Evolutionary conservation across 2,329 filamentous ascomycete species (phyloP).

Genomic region (Hymenoscyphus fraxineus): DNA sequence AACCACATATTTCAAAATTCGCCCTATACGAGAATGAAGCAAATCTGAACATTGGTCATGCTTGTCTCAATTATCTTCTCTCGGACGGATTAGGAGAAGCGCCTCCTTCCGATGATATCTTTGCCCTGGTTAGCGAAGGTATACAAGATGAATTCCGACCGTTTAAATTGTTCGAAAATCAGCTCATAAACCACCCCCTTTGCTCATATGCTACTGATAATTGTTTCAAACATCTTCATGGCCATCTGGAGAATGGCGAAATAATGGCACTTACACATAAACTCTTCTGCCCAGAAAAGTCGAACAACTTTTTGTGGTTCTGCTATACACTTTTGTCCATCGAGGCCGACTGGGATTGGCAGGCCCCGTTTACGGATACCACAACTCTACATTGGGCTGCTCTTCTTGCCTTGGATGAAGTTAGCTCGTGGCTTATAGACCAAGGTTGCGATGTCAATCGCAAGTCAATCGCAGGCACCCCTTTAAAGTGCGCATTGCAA

Average conservation of each 20-base stretch:
- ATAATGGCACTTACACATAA: background rate
- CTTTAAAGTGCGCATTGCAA: background rate
- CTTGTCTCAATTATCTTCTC: background rate
- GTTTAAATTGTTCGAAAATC: background rate
- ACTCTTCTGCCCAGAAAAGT: background rate
- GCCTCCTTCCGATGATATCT: background rate
- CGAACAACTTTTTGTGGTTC: background rate
- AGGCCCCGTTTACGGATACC: background rate
- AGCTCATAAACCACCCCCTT: background rate
- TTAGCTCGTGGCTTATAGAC: background rate
- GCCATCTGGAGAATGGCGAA: background rate
- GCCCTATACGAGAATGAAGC: background rate
- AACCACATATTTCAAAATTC: background rate
- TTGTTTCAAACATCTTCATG: background rate
- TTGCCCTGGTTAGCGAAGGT: background rate
- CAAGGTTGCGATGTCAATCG: background rate
- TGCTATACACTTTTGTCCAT: background rate
- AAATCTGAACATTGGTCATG: background rate
- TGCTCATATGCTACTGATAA: background rate
- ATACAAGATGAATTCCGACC: background rate
- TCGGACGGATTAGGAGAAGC: background rate
- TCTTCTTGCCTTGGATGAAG: background rate
- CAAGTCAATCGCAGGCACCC: background rate
- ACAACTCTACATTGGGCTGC: background rate
- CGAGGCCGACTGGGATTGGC: background rate